Evolutionary conservation across 768 basidiomycete genomes (phyloP).

Genomic region (Peribolospora kevripleyi): DNA sequence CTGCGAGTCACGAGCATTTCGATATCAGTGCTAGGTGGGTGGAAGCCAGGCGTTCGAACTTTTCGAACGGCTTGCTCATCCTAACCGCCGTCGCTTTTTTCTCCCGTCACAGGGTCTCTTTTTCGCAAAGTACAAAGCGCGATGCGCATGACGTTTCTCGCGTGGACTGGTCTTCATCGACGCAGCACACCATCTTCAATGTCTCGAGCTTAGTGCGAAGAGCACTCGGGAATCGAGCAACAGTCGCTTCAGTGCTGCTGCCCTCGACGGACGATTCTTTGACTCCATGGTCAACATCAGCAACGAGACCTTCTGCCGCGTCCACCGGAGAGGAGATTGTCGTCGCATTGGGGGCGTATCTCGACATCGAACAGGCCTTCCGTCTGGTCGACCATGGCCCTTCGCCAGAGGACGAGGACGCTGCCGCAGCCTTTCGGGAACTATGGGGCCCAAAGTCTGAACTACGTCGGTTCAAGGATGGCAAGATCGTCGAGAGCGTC

Average conservation of each 20-base stretch:
- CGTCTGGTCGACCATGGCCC: slow-evolving; percentile 86
- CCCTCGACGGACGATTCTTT: background rate
- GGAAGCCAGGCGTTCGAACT: too few relatives aligned
- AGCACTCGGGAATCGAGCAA: slow-evolving; percentile 28
- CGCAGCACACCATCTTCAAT: too few relatives aligned
- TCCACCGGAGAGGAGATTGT: slow-evolving; percentile 10
- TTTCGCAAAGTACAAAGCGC: too few relatives aligned
- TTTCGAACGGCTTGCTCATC: too few relatives aligned
- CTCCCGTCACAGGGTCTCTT: too few relatives aligned
- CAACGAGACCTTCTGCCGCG: background rate
- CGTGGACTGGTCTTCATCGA: too few relatives aligned
- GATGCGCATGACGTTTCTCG: too few relatives aligned
- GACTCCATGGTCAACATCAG: too few relatives aligned
- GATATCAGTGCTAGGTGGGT: slow-evolving; percentile 42
- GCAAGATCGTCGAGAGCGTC: slow-evolving; percentile 73
- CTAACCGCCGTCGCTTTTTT: too few relatives aligned
- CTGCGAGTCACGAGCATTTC: slow-evolving; percentile 39
- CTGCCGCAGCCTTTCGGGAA: slow-evolving; percentile 38
- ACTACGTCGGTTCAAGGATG: slow-evolving; percentile 83
- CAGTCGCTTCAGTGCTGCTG: background rate
- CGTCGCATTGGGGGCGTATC: slow-evolving; percentile 49
- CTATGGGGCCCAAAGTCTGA: slow-evolving; percentile 88
- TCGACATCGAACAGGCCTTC: slow-evolving; percentile 45
- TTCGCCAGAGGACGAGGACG: slow-evolving; percentile 33
- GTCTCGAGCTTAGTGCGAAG: too few relatives aligned